A percentile compares a stretch with the other conserved stretches of the same genome.
These are phyloP conservation scores for Diaporthe citrichinensis DNA, from an alignment of 2,329 filamentous ascomycete genomes.

Conservation along the genomic window DNA sequence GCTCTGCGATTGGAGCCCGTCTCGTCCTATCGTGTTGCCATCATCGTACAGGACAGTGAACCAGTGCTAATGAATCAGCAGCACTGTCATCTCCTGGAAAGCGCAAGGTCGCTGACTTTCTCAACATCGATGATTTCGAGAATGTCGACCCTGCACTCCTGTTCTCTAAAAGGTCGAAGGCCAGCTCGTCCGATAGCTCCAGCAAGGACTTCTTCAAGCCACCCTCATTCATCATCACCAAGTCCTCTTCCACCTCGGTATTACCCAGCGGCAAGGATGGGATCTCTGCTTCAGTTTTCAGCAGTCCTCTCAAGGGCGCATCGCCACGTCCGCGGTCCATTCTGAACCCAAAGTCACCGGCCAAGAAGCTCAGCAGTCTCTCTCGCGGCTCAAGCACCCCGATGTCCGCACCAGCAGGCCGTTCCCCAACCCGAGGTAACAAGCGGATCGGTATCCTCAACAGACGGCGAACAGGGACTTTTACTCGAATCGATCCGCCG, in stretches of 20 bases:
- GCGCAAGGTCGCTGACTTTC: constrained; percentile 68
- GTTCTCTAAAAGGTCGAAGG: constrained; percentile 73
- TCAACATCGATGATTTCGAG: constrained; percentile 68
- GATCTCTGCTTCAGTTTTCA: constrained; percentile 47
- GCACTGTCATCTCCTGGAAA: constrained; percentile 62
- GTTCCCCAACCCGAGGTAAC: constrained; percentile 78
- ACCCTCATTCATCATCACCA: constrained; percentile 60
- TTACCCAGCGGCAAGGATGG: constrained; percentile 48
- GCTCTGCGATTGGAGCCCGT: neutral
- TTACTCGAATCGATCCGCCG: constrained; percentile 80
- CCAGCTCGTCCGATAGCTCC: constrained; percentile 54
- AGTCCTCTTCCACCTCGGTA: constrained; percentile 53
- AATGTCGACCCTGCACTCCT: constrained; percentile 70
- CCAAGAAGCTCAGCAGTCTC: constrained; percentile 59
- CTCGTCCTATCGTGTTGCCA: neutral
- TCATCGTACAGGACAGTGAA: neutral
- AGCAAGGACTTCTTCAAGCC: constrained; percentile 65
- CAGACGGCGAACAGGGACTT: constrained; percentile 75
- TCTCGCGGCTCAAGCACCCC: constrained; percentile 63
- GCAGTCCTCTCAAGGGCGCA: constrained; percentile 46
- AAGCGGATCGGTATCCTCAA: constrained; percentile 79
- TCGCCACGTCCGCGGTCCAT: constrained; percentile 59
- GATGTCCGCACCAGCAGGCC: constrained; percentile 79
- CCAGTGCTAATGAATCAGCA: constrained; percentile 51
- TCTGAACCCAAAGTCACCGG: constrained; percentile 68